Conservation (phyloP, 2,329 filamentous ascomycete genomes). For the Zasmidium angulare region DNA sequence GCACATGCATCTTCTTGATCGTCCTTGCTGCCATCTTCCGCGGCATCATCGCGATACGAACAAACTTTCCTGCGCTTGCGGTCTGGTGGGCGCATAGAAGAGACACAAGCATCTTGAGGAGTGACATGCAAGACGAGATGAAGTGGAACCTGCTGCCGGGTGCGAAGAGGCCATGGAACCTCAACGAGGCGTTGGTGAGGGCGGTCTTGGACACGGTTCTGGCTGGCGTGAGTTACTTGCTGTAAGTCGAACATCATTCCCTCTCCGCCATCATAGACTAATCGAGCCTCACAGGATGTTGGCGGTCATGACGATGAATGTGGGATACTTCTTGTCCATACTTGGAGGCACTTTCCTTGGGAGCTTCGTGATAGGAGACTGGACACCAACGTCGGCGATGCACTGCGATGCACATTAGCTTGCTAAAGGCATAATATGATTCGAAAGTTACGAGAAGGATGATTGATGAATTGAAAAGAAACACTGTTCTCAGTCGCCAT, state of each 20-base stretch:
- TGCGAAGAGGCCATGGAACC: constrained; percentile 66
- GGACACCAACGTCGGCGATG: constrained; percentile 17
- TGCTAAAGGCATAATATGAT: no score
- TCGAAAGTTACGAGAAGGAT: no score
- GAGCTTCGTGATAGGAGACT: constrained; percentile 32
- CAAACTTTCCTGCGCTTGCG: constrained; percentile 22
- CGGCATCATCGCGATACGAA: constrained; percentile 37
- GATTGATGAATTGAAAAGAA: no score
- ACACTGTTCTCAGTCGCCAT: no score
- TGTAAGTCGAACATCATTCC: constrained; percentile 59
- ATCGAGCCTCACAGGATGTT: constrained; percentile 67
- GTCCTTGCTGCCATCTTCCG: constrained; percentile 69
- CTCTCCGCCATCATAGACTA: background rate
- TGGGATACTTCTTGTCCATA: constrained; percentile 77
- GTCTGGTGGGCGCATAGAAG: constrained; percentile 14
- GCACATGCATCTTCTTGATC: constrained; percentile 86
- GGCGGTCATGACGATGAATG: constrained; percentile 83
- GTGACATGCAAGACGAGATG: constrained; percentile 10
- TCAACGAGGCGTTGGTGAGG: constrained; percentile 72
- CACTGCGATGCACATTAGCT: constrained; percentile 24
- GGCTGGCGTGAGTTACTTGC: constrained; percentile 73
- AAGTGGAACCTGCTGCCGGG: constrained; percentile 9
- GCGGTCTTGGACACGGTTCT: constrained; percentile 68
- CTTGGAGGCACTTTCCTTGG: constrained; percentile 75
- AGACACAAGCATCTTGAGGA: constrained; percentile 15